phyloP scores from a whole-genome alignment of 1,139 yeast species.

The Pichia sp. region DNA sequence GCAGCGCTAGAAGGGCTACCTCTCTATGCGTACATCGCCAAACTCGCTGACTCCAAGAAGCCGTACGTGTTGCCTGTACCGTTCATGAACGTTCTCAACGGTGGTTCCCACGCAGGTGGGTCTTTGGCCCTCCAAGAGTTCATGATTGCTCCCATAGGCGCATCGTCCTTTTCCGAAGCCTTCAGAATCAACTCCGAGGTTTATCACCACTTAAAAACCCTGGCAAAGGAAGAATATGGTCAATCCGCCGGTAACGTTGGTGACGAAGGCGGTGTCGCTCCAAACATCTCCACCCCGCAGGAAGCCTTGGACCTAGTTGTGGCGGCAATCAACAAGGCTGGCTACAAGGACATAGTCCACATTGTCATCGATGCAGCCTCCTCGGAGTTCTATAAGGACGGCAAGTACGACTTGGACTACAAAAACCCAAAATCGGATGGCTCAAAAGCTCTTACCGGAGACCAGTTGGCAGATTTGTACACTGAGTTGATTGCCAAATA shows the following conservation, averaged over 20 bases:
- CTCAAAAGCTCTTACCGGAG: constrained; percentile 85
- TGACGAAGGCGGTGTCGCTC: constrained; percentile 99
- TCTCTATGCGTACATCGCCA: constrained; percentile 80
- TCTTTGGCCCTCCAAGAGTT: constrained; percentile 97
- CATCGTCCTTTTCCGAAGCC: constrained; percentile 85
- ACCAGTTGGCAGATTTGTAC: constrained; percentile 80
- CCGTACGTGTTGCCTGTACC: constrained; percentile 92
- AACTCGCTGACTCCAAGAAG: constrained; percentile 59
- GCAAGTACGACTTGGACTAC: constrained; percentile 94
- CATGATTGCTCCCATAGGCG: constrained; percentile 94
- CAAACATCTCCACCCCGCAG: constrained; percentile 85
- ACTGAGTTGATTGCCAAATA: constrained; percentile 70
- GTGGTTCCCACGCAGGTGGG: constrained; percentile 99
- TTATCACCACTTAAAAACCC: constrained; percentile 87
- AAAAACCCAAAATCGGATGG: constrained; percentile 89
- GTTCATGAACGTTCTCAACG: constrained; percentile 95
- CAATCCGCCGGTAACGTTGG: constrained; percentile 98
- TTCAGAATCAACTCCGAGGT: constrained; percentile 94
- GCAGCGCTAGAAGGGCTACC: constrained; percentile 88
- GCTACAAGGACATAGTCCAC: constrained; percentile 84
- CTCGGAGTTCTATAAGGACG: constrained; percentile 93
- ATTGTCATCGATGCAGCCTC: constrained; percentile 96
- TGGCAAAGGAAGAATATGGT: constrained; percentile 91
- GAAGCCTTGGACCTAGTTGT: constrained; percentile 93
- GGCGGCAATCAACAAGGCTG: constrained; percentile 82